A percentile compares a stretch with the other conserved stretches of the same genome.
Conservation (phyloP, 2,329 filamentous ascomycete species). For the Raffaelea arxii region DNA sequence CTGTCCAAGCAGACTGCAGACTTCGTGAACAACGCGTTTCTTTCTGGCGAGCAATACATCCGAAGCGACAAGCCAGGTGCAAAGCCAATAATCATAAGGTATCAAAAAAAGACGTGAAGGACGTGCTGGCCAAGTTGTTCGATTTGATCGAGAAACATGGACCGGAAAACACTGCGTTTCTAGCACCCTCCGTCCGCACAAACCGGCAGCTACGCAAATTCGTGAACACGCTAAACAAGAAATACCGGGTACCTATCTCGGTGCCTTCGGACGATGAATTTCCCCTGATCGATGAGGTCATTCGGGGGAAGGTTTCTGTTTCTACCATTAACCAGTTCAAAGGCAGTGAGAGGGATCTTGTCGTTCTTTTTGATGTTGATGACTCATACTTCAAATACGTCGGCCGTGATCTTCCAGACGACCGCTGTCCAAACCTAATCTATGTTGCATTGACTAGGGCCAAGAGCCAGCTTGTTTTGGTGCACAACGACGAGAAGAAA, state of each 20-base stretch:
- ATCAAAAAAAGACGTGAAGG: no score
- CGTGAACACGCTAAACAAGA: background rate
- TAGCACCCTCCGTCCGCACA: background rate
- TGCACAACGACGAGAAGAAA: background rate
- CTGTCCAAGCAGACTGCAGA: background rate
- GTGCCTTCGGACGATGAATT: background rate
- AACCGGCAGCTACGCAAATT: background rate
- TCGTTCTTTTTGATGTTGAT: background rate
- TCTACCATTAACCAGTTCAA: slow-evolving; percentile 4
- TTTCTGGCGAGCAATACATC: background rate
- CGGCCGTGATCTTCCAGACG: background rate
- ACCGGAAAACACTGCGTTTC: background rate
- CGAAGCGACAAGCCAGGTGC: background rate
- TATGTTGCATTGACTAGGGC: slow-evolving; percentile 1
- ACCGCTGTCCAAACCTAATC: slow-evolving; percentile 2
- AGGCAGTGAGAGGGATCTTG: background rate
- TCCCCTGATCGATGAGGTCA: background rate
- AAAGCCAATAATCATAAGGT: background rate
- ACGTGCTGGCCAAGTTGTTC: background rate
- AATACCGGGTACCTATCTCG: background rate
- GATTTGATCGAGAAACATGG: background rate
- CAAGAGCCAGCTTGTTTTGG: background rate
- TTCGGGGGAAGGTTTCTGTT: background rate
- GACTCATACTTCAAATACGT: background rate
- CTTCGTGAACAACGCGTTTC: background rate